Evolutionary conservation across 139 green algal genomes (phyloP).

Genomic region (Asterochloris erici): DNA sequence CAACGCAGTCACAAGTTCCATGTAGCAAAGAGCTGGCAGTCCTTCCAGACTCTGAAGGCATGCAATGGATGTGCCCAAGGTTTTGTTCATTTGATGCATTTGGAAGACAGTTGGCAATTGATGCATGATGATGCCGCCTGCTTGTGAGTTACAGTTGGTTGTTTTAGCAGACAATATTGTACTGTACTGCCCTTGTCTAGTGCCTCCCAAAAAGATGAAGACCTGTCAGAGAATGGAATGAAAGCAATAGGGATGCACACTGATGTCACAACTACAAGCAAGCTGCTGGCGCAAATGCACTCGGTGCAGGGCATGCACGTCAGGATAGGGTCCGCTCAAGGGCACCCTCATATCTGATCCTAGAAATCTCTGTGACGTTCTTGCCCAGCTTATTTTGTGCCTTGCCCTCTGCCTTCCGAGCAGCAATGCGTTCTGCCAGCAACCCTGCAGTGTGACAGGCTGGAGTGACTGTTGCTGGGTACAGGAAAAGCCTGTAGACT

Average conservation of each 20-base stretch:
- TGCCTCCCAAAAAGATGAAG: neutral
- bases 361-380: conserved; percentile 9
- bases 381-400: neutral
- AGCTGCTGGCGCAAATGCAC: neutral
- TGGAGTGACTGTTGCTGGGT: too few species aligned
- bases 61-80: too few species aligned
- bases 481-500: too few species aligned
- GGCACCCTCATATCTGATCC: conserved; percentile 16
- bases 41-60: too few species aligned
- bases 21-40: too few species aligned
- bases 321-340: conserved; percentile 13
- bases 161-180: neutral
- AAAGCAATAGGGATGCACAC: neutral
- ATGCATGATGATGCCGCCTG: too few species aligned
- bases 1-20: too few species aligned
- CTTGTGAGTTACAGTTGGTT: neutral
- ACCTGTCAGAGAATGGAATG: neutral
- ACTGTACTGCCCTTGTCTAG: neutral
- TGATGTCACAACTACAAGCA: neutral
- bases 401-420: conserved; percentile 7
- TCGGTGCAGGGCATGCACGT: neutral
- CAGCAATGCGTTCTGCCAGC: conserved; percentile 10
- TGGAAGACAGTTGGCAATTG: too few species aligned
- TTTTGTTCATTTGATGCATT: too few species aligned
- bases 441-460: neutral